Base-by-base conservation (phyloP, 495 filamentous ascomycete species). In the Podospora pseudoanserina region DNA sequence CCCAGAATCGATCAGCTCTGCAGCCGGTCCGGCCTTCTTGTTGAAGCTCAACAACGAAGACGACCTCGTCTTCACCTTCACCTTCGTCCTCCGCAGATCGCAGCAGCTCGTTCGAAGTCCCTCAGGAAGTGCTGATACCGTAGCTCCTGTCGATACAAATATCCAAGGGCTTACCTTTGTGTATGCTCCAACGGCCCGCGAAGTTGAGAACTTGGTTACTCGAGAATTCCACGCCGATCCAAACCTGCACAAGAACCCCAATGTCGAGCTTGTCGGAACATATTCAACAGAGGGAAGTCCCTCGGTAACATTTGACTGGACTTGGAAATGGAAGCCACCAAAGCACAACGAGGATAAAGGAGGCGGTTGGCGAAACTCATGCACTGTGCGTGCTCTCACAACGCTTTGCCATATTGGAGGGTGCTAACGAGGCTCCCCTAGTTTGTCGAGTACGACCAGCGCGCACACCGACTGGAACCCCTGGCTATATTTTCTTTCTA, bases 151-250 rank as follows among this genome's bases (percentile, higher is more conserved):
- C 54, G 93, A 97, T 72, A 95, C 93, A 11, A 81, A 85, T 16
- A 88, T 99, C 60, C 96, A 91, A 64, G 93, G 94, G 49, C 85
- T 99, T 5, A 99, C 95, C 6, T 97, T 93, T 79, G 90, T 94
- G 56, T 93, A 93, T 76, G 94, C 91, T 32, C 91, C 94, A 2
- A 96, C 86, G 69, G 79, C 87, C 11, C 90, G 88, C 76, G 95
- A 97, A 68, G 85, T 99, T 15, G 95, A 97, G 73, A 97, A 95
- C 71, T 82, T 99, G 28, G 89, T 97, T 58, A 97, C 92, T 23
- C 84, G 93, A 69, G 95, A 99, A 77, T 97, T 99, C 74, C 92
- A 98, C 69, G 93, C 94, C 32, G 94, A 99, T 71, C 95, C 96
- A 0, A 99, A 99, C 76, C 81, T 99, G 32, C 95, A 99, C 81